phyloP scores from a whole-genome alignment of 495 filamentous ascomycete genomes.

The Alectoria sarmentosa region DNA sequence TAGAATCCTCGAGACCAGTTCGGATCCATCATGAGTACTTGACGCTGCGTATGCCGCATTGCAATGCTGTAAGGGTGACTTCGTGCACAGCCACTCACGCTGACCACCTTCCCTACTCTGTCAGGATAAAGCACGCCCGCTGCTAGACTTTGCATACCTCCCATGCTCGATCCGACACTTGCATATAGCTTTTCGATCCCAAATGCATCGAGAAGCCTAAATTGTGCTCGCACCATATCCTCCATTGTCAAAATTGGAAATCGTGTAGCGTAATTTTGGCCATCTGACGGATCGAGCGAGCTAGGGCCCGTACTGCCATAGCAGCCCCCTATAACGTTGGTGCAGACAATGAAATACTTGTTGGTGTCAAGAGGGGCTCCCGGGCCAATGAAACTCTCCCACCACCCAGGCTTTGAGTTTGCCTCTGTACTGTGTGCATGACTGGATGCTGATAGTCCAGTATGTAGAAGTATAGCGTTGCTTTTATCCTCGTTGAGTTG shows the following conservation, averaged over 20 bases:
- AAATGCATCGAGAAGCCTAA: slow-evolving; percentile 74
- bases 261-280: slow-evolving; percentile 82
- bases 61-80: slow-evolving; percentile 98
- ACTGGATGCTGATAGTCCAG: slow-evolving; percentile 88
- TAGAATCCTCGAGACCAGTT: slow-evolving; percentile 98
- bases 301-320: slow-evolving; percentile 92
- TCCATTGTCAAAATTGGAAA: slow-evolving; percentile 96
- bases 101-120: slow-evolving; percentile 72
- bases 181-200: slow-evolving; percentile 79
- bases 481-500: slow-evolving; percentile 69
- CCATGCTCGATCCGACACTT: slow-evolving; percentile 95
- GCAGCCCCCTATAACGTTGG: slow-evolving; percentile 93
- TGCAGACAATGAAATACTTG: slow-evolving; percentile 91
- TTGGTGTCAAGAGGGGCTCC: slow-evolving; percentile 80
- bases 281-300: slow-evolving; percentile 81
- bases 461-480: slow-evolving; percentile 90
- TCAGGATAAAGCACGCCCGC: slow-evolving; percentile 82
- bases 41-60: slow-evolving; percentile 97
- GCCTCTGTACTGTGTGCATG: slow-evolving; percentile 83
- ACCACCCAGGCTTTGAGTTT: slow-evolving; percentile 92
- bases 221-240: slow-evolving; percentile 97
- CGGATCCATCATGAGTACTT: slow-evolving; percentile 97
- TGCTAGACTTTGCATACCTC: slow-evolving; percentile 93
- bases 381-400: slow-evolving; percentile 98
- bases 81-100: slow-evolving; percentile 88